Evolutionary conservation across 2,329 filamentous ascomycete species (phyloP).

Genomic region (Paecilomyces sp.): DNA sequence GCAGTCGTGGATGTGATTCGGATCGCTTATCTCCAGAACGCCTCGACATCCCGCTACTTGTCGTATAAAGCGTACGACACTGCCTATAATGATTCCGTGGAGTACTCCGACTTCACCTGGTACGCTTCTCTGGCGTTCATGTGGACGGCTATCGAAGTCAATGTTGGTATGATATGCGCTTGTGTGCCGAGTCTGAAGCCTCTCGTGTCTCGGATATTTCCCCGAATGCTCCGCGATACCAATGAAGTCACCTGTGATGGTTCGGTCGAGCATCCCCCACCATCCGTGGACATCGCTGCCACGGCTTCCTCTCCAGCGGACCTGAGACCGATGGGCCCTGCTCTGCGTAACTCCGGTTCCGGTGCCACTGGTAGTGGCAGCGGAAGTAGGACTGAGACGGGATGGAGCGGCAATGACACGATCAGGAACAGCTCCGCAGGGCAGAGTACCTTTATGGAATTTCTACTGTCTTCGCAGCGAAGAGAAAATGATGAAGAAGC

Average conservation of each 20-base stretch:
- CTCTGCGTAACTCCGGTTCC: background rate
- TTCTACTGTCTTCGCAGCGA: slow-evolving; percentile 45
- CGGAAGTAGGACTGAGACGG: slow-evolving; percentile 5
- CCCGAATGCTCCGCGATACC: slow-evolving; percentile 48
- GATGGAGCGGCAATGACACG: slow-evolving; percentile 5
- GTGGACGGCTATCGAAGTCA: slow-evolving; percentile 92
- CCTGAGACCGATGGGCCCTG: background rate
- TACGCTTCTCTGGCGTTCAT: slow-evolving; percentile 80
- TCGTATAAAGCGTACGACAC: slow-evolving; percentile 10
- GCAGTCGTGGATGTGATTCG: slow-evolving; percentile 81
- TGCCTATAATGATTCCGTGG: background rate
- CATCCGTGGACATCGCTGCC: slow-evolving; percentile 11
- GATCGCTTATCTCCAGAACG: slow-evolving; percentile 81
- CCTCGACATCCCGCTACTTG: slow-evolving; percentile 38
- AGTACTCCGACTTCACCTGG: slow-evolving; percentile 26
- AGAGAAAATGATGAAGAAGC: slow-evolving; percentile 20
- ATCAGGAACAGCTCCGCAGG: background rate
- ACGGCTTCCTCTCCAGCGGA: background rate
- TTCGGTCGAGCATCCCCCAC: slow-evolving; percentile 6
- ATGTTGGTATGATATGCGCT: slow-evolving; percentile 80
- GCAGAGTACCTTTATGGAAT: slow-evolving; percentile 39
- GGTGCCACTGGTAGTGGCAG: background rate
- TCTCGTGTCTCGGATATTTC: slow-evolving; percentile 59
- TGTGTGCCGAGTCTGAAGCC: slow-evolving; percentile 92
- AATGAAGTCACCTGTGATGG: slow-evolving; percentile 15